Base-by-base conservation (phyloP, 768 basidiomycete species). In the Phaeotremella fagi region DNA sequence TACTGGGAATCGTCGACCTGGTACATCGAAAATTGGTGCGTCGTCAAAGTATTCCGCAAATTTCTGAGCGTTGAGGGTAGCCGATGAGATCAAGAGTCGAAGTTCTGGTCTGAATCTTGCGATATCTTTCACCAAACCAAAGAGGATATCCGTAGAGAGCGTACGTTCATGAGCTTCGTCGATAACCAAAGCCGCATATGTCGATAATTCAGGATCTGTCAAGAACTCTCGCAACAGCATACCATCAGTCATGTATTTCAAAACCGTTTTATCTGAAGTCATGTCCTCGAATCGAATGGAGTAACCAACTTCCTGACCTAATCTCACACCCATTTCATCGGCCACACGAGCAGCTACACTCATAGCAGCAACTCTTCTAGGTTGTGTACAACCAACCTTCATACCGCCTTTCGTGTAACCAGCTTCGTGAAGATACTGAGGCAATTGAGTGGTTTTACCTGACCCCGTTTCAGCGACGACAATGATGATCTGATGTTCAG, bases 221-320 rank as follows among this genome's bases (percentile, higher is more conserved):
- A 99, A 77, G 75, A 98, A 98, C 75, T 98, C 91, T 67, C 95
- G 82, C 41, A 98, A 77, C 24, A 99, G 80, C 95, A 99, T 98
- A 28, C 95, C 95, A 69, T 99, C 95, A 38, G 95, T 99, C 95
- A 99, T 95, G 76, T 99, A 99, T 76, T 99, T 98, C 68, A 99
- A 79, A 38, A 92, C 86, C 3, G 95, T 99, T 79, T 95, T 97
- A 79, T 98, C 91, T 78, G 90, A 95, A 18, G 95, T 99, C 74
- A 91, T 95, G 75, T 99, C 95, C 76, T 99, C 95, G 77, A 99
- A 99, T 27, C 95, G 89, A 64, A 99, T 99, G 28, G 92, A 94
- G 75, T 99, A 99, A n/a, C 95, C 95, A 45, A 99, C 95, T 77
- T 98, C 94, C 64, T 92, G 88, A 9, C 95, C 95, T 35, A 99